Evolutionary conservation across 2,329 filamentous ascomycete genomes (phyloP).

Genomic region (Fusarium fujikuroi): DNA sequence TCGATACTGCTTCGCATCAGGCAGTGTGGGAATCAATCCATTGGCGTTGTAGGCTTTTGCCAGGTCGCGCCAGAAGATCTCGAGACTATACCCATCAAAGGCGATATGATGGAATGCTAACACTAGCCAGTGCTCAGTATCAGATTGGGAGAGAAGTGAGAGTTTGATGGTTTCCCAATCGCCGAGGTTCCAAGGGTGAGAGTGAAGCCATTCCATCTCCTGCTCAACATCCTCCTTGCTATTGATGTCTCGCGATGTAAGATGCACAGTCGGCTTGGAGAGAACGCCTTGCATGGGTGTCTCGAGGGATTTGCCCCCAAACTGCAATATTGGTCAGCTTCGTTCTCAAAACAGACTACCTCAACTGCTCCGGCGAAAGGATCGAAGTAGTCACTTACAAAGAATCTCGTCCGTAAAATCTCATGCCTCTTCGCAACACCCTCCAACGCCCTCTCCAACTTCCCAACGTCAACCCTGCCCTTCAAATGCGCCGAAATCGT

Average conservation of each 20-base stretch:
- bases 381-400: not conserved
- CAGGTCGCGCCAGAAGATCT: slow-evolving; percentile 8
- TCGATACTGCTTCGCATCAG: not conserved
- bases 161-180: not conserved
- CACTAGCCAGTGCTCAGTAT: not conserved
- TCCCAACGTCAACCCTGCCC: not conserved
- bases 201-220: not conserved
- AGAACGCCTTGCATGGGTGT: not conserved
- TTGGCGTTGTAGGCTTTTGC: not conserved
- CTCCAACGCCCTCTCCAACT: not conserved
- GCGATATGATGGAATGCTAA: slow-evolving; percentile 8
- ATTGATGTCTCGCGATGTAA: not conserved
- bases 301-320: not conserved
- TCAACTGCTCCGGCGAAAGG: rapidly evolving
- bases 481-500: slow-evolving; percentile 4
- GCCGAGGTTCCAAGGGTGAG: not conserved
- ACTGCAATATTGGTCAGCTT: not conserved
- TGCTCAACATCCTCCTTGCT: not conserved
- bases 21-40: not conserved
- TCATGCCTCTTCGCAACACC: not conserved
- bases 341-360: rapidly evolving
- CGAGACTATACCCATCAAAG: not conserved
- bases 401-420: slow-evolving; percentile 2
- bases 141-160: not conserved
- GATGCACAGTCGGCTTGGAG: not conserved